Evolutionary conservation across 2,329 filamentous ascomycete species (phyloP).

Genomic region (Claviceps sp.): DNA sequence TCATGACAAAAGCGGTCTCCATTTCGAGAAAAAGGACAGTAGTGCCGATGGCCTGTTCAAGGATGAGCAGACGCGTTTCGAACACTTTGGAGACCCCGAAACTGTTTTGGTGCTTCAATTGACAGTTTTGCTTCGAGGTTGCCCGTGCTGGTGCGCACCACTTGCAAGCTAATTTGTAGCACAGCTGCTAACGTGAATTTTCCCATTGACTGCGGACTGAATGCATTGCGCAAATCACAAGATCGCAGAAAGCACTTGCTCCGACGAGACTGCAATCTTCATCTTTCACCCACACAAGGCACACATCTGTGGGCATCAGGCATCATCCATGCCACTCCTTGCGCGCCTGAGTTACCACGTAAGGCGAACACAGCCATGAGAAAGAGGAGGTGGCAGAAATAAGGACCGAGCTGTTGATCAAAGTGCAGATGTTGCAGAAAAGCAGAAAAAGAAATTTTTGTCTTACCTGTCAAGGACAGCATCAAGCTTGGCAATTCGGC

Average conservation of each 20-base stretch:
- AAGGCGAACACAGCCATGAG: conserved; percentile 12
- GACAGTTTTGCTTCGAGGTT: conserved; percentile 29
- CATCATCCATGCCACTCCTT: neutral
- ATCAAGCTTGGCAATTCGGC: conserved; percentile 59
- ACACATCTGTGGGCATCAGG: neutral
- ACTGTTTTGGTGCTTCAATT: conserved; percentile 34
- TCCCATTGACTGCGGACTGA: conserved; percentile 25
- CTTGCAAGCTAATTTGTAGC: conserved; percentile 25
- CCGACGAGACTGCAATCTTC: neutral
- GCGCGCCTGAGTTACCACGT: conserved; percentile 20
- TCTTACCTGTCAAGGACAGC: conserved; percentile 83
- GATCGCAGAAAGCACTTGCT: neutral
- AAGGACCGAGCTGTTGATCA: neutral
- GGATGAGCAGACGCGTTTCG: conserved; percentile 7
- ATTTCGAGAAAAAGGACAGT: neutral
- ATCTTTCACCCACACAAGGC: neutral
- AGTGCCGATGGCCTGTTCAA: neutral
- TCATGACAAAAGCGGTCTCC: neutral
- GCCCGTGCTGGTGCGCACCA: neutral
- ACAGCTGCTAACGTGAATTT: conserved; percentile 19
- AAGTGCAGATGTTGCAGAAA: conserved; percentile 8
- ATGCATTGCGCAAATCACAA: conserved; percentile 1
- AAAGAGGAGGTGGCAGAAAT: neutral
- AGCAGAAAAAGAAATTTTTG: conserved; percentile 8
- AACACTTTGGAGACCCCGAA: conserved; percentile 24